A percentile compares a stretch with the other conserved stretches of the same genome.
These are phyloP conservation scores for Lactifluus echinatus DNA, from an alignment of 768 basidiomycete species.

Conservation along the genomic window DNA sequence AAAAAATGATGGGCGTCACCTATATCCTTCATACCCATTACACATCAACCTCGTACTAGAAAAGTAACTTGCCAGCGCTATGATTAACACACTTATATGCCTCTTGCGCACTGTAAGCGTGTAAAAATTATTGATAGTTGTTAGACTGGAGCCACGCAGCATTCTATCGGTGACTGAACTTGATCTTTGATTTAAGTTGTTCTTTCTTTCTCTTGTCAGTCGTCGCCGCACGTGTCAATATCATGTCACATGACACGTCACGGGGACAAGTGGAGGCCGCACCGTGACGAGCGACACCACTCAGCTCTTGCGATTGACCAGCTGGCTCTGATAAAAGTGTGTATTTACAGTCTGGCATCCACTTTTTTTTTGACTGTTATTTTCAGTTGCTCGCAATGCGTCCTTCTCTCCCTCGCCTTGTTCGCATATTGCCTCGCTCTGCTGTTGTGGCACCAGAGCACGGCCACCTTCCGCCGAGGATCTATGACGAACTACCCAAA, in stretches of 20 bases:
- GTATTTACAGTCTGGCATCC: not conserved
- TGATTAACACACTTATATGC: not conserved
- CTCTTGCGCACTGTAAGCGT: not conserved
- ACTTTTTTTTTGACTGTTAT: not conserved
- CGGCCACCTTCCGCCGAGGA: conserved; percentile 18
- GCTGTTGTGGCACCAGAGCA: conserved; percentile 23
- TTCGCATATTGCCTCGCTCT: conserved; percentile 34
- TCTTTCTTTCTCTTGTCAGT: no score
- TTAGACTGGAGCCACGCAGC: not conserved
- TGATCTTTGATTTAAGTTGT: no score
- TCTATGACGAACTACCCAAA: conserved; percentile 23
- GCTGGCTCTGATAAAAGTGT: not conserved
- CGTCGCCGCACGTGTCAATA: not conserved
- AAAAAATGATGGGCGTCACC: conserved; percentile 4
- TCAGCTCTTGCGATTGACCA: not conserved
- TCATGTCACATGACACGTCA: not conserved
- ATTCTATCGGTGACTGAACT: no score
- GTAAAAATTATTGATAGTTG: not conserved
- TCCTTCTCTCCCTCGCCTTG: conserved; percentile 26
- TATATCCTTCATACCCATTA: conserved; percentile 7
- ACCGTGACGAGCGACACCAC: not conserved
- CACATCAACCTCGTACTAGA: conserved; percentile 4
- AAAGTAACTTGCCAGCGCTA: not conserved
- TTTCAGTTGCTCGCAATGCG: conserved; percentile 24
- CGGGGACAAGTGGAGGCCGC: not conserved